Evolutionary conservation across 148 eudicot species (phyloP), one percentile per base, ranked within the genome.

Genomic region (Rhododendron mucronatum): DNA sequence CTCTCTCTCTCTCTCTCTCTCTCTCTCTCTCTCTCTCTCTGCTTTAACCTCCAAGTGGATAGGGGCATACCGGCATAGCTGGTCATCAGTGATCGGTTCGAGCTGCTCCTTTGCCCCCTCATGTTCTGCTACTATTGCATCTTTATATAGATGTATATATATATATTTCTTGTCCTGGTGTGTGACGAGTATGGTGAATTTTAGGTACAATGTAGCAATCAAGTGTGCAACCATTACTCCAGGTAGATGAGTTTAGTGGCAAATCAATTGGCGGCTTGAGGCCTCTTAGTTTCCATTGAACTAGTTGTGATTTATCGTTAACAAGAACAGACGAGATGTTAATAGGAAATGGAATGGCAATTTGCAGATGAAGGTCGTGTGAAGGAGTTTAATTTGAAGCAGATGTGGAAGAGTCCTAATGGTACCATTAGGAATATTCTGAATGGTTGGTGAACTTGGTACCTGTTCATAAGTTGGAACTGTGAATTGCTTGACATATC

Each of bases 141-240:
- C 73, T 26, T 65, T 67, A 47, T 28, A 23, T 73, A 39, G 5
- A 10, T 53, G 47, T 21, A 8, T 73, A n/a, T 35, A n/a, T 35
- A 7, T 45, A 13, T 7, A 30, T 30, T 4, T 6, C 11, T 39
- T 33, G 50, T 51, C 48, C 37, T 82, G 63, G 33, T 87, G 39
- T 82, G 71, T 87, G 35, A 83, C n/a, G 37, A 45, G 39, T 41
- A 5, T 78, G 28, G 39, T 45, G 53, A 81, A 44, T 67, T 91
- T 71, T 84, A 94, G 96, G 93, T 94, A 94, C 92, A 94, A 94
- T 84, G 96, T 94, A 82, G 96, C 95, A 82, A 94, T 94, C 84
- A 94, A 94, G 87, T 94, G 96, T 88, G 96, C 96, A 63, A 94
- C 96, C 57, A 94, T 94, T 53, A 94, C 96, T 61, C 96, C 96